Evolutionary conservation across 2,329 filamentous ascomycete genomes (phyloP).

Genomic region (Hypoxylon sp.): DNA sequence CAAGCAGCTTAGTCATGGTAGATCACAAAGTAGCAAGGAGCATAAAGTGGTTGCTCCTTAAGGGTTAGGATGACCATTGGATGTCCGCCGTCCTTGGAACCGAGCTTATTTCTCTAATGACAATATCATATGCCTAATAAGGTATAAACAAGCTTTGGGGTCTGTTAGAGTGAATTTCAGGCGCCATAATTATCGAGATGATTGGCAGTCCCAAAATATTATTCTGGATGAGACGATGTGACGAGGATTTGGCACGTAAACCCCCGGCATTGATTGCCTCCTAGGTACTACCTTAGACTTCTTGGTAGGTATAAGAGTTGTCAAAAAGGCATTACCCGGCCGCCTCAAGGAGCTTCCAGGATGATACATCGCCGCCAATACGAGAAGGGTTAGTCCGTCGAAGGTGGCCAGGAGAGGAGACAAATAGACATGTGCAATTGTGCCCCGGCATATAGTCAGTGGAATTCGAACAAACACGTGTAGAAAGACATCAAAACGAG

Average conservation of each 20-base stretch:
- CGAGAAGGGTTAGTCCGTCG: conserved; percentile 4
- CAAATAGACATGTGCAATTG: not conserved
- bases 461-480: not conserved
- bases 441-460: not conserved
- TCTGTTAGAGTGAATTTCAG: not conserved
- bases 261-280: not conserved
- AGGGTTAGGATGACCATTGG: not conserved
- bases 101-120: not conserved
- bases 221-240: not conserved
- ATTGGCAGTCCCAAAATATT: not conserved
- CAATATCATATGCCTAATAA: not conserved
- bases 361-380: conserved; percentile 5
- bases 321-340: not conserved
- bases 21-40: not conserved
- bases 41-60: not conserved
- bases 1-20: not conserved
- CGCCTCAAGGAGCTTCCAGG: not conserved
- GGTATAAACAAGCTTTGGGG: not conserved
- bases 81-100: not conserved
- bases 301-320: not conserved
- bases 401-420: not conserved
- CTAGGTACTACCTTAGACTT: not conserved
- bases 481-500: conserved; percentile 8
- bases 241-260: not conserved
- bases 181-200: not conserved